These are phyloP conservation scores for Trichosporon sp. DNA, from an alignment of 1,284 basidiomycete genomes.

Conservation along the genomic window DNA sequence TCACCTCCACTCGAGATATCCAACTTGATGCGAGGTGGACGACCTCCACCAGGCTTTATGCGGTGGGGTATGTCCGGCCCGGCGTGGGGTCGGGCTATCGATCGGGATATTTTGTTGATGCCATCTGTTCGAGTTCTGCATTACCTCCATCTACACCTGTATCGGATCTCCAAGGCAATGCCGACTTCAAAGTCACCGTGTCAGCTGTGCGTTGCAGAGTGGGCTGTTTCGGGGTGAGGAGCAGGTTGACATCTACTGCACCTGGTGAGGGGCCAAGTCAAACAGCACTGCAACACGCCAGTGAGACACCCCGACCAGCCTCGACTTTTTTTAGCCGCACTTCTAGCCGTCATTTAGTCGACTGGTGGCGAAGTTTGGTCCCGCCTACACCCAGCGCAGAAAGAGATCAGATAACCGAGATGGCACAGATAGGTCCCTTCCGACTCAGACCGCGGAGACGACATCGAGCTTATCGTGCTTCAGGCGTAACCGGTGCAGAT, in stretches of 20 bases:
- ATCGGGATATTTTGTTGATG: slow-evolving; percentile 8
- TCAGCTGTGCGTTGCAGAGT: not conserved
- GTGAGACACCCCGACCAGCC: too few species aligned
- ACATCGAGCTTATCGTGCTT: not conserved
- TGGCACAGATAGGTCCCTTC: not conserved
- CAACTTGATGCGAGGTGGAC: not conserved
- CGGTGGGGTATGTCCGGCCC: slow-evolving; percentile 1
- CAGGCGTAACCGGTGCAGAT: not conserved
- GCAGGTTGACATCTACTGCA: too few species aligned
- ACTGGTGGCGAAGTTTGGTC: not conserved
- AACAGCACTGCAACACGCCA: too few species aligned
- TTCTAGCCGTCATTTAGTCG: slow-evolving; percentile 10
- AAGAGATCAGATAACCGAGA: not conserved
- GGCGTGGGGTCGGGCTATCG: slow-evolving; percentile 1
- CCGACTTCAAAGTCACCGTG: not conserved
- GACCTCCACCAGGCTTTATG: slow-evolving; percentile 1
- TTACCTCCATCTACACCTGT: not conserved
- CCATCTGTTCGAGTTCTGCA: not conserved
- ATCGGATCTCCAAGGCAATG: not conserved
- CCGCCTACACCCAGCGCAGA: not conserved
- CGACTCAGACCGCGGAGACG: not conserved
- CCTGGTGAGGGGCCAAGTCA: too few species aligned
- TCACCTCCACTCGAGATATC: not conserved
- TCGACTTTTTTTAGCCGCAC: not conserved
- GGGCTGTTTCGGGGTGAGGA: too few species aligned